Base-by-base conservation (phyloP, 2,329 filamentous ascomycete genomes). In the Didymella glomerata region DNA sequence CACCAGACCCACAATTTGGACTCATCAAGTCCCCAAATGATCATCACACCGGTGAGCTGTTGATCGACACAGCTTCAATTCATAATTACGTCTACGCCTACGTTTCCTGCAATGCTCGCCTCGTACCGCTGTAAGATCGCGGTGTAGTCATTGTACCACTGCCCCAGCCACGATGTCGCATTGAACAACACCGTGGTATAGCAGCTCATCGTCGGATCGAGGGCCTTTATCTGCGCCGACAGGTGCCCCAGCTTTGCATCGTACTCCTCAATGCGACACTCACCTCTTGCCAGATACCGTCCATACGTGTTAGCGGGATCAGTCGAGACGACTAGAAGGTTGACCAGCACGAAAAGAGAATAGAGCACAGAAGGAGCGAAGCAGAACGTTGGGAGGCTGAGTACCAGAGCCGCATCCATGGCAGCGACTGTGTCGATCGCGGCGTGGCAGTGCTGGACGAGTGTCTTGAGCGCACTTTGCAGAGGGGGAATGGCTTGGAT, bases 141-240 rank as follows among this genome's bases (percentile, higher is more conserved):
- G 25, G 41, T 62, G 32, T 69, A 72, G 41, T 72, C 66, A 11
- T 64, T 63, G 25, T 70, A 66, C 69, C 69, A 72, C 18, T 66
- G 56, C 57, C 66, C 67, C 49, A 72, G 47, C 69, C 68, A 72
- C 14, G 61, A 50, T n/a, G 68, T 68, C 45, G 69, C 69, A 34
- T 72, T 68, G 24, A 72, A 57, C 58, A 72, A 53, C n/a, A 67
- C 67, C 18, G 67, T 71, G 9, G 69, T 69, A 18, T 48, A 71
- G 36, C 63, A 69, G 58, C 66, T 71, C 57, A 72, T 45, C 3
- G 65, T 70, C 1, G 69, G 68, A 56, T 72, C 69, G 7, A 69
- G 36, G 30, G 24, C 38, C 42, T 57, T 69, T 36, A 71, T 53
- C 8, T 41, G 34, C n/a, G 44, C 42, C 16, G 63, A 61, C 47